Percentiles rank a stretch among this genome's conserved stretches.
These are phyloP conservation scores for Xylariaceae sp. DNA, from an alignment of 2,329 filamentous ascomycete genomes.

Conservation along the genomic window DNA sequence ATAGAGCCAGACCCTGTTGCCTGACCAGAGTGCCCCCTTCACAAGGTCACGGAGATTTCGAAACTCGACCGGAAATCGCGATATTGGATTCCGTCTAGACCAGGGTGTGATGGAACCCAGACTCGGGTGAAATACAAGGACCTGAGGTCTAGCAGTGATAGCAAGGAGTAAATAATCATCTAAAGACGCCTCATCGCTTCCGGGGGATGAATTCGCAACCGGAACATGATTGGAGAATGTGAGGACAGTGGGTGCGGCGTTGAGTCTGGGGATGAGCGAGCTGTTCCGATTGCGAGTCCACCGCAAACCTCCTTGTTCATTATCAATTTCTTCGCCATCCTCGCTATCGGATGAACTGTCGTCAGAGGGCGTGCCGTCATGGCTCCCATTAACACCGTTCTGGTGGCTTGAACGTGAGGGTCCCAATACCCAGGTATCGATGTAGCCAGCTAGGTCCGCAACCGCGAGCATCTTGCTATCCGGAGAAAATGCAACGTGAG, in stretches of 20 bases:
- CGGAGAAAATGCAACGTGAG: constrained; percentile 74
- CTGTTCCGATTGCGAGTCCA: constrained; percentile 78
- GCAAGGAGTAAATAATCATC: constrained; percentile 57
- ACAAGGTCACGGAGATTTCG: constrained; percentile 74
- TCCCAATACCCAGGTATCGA: constrained; percentile 83
- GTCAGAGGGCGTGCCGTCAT: constrained; percentile 41
- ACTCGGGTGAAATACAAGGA: constrained; percentile 80
- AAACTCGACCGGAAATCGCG: constrained; percentile 74
- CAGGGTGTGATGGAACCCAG: constrained; percentile 78
- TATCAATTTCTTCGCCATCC: constrained; percentile 49
- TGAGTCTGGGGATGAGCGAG: constrained; percentile 69
- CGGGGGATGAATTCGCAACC: constrained; percentile 30
- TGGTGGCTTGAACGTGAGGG: constrained; percentile 47
- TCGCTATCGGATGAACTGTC: constrained; percentile 43
- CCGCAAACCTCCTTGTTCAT: constrained; percentile 52
- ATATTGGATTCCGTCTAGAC: constrained; percentile 81
- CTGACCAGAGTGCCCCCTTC: constrained; percentile 85
- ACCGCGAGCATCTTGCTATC: constrained; percentile 79
- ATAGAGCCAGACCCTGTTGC: constrained; percentile 81
- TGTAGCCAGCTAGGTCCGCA: constrained; percentile 79
- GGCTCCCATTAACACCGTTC: constrained; percentile 37
- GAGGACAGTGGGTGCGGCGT: constrained; percentile 65
- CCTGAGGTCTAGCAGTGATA: constrained; percentile 60
- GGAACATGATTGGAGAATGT: constrained; percentile 64
- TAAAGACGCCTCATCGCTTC: constrained; percentile 27